Percentiles rank a stretch among this genome's conserved stretches.
Evolutionary conservation across 306 rosid species (phyloP).

Genomic region (apple (Malus domestica)): ASM211411v1 NC_041803.1:54031501-54032000

Average conservation of each 20-base stretch:
- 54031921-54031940: background rate
- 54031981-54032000: too few species aligned
- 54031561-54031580: background rate
- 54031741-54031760: background rate
- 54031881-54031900: background rate
- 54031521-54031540: conserved; percentile 28
- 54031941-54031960: background rate
- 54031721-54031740: background rate
- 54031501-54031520: conserved; percentile 70
- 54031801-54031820: background rate
- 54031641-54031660: conserved; percentile 14
- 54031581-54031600: conserved; percentile 7
- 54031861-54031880: background rate
- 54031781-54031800: background rate
- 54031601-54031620: conserved; percentile 6
- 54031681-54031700: background rate
- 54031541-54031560: background rate
- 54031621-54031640: conserved; percentile 10
- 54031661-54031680: background rate
- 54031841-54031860: background rate
- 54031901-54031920: background rate
- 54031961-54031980: background rate
- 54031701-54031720: background rate
- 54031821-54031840: background rate
- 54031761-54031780: background rate